A percentile compares a stretch with the other conserved stretches of the same genome.
Evolutionary conservation across 495 filamentous ascomycete species (phyloP).

Genomic region (Trichoderma virens): DNA sequence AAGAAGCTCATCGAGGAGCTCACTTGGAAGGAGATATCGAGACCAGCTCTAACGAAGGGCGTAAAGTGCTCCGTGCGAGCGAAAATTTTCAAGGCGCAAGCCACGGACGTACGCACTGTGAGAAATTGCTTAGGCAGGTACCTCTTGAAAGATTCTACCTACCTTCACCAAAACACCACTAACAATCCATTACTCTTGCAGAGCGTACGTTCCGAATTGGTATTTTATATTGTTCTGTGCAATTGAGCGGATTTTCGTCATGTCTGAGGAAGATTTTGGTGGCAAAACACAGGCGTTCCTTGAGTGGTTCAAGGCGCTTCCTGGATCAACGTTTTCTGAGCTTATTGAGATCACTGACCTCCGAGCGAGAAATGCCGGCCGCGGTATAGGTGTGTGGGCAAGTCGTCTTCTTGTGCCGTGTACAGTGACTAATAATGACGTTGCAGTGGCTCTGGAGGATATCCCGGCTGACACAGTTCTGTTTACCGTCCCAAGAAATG

Average conservation of each 20-base stretch:
- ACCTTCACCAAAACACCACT: too few relatives aligned
- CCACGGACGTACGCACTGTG: neutral
- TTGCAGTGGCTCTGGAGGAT: constrained; percentile 34
- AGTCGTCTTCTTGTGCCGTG: too few relatives aligned
- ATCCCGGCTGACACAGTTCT: constrained; percentile 37
- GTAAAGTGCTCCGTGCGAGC: neutral
- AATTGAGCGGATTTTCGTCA: neutral
- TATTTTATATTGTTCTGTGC: too few relatives aligned
- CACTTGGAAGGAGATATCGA: neutral
- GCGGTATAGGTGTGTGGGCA: constrained; percentile 34
- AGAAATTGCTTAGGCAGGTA: too few relatives aligned
- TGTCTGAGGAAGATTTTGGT: constrained; percentile 26
- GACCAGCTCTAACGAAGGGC: neutral
- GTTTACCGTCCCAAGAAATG: constrained; percentile 38
- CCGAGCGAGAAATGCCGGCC: constrained; percentile 28
- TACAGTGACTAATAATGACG: neutral
- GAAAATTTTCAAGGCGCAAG: neutral
- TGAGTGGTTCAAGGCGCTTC: constrained; percentile 35
- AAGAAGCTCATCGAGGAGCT: too few relatives aligned
- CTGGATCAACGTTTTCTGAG: constrained; percentile 37
- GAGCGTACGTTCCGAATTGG: too few relatives aligned
- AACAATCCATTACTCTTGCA: too few relatives aligned
- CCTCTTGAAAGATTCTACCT: too few relatives aligned
- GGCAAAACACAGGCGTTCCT: constrained; percentile 29
- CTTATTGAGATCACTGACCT: constrained; percentile 38